Evolutionary conservation across 176 grass and related monocot species (phyloP), one percentile per base, ranked within the genome.

Genomic region (Phyllostachys edulis): DNA sequence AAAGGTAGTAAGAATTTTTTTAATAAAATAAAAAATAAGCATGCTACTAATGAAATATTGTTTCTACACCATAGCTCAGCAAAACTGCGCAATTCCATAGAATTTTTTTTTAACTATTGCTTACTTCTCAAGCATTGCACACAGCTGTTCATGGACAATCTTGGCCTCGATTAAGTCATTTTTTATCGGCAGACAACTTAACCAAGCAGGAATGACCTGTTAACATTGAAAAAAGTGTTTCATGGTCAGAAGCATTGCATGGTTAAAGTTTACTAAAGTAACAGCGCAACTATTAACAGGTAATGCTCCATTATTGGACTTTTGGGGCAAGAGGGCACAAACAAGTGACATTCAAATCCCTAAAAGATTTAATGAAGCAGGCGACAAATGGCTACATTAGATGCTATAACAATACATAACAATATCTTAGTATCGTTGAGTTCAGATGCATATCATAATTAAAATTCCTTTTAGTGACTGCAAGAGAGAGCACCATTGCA

Each of bases 81-180:
- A 52, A 90, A 86, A 21, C 59, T 47, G 63, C 29, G 50, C 36
- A 59, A 47, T 18, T 62, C 18, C 6, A 17, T 17, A 26, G 66
- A 86, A 86, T 47, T 49, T 18, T 39, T 39, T 82, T 72, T 61
- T 57, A 12, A 34, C 15, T 60, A 67, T 72, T 46, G 64, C 84
- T 90, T 92, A 94, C 93, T 89, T 92, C 84, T 94, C 93, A 84
- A 92, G 85, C 90, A 94, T 92, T 8, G 66, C 80, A 74, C 93
- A 94, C 38, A 94, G 76, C 50, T 90, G 90, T 76, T 92, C 90
- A 70, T 94, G 93, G 60, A 92, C 93, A 90, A 94, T 74, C 88
- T 92, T 94, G 45, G 93, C 93, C 75, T 94, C 93, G 7, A 94
- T 85, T 57, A 94, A 86, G 56, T 94, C 93, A 86, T 88, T 90